These are phyloP conservation scores for Penicillium canescens DNA, from an alignment of 495 filamentous ascomycete species.

Conservation along the genomic window DNA sequence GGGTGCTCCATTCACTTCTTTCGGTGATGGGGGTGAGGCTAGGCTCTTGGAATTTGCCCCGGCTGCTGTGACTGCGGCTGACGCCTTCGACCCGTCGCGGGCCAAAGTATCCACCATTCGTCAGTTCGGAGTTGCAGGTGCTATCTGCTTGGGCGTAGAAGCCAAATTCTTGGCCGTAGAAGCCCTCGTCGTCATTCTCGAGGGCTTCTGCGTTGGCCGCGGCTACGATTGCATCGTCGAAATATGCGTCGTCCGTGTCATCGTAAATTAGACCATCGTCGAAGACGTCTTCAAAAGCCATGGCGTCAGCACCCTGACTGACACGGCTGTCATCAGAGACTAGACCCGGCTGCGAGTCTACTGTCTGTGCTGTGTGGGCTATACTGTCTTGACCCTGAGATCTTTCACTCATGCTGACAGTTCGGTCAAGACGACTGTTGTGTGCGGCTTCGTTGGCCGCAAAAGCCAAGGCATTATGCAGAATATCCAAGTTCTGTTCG, in stretches of 20 bases:
- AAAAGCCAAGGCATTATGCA: slow-evolving; percentile 79
- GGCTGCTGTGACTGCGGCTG: slow-evolving; percentile 65
- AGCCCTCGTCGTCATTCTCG: slow-evolving; percentile 86
- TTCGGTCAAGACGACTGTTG: slow-evolving; percentile 65
- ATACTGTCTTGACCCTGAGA: slow-evolving; percentile 40
- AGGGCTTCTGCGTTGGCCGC: slow-evolving; percentile 93
- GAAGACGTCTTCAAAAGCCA: slow-evolving; percentile 47
- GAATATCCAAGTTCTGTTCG: slow-evolving; percentile 64
- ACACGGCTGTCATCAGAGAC: slow-evolving; percentile 48
- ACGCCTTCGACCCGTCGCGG: slow-evolving; percentile 62
- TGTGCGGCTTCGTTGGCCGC: slow-evolving; percentile 73
- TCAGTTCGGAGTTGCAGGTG: slow-evolving; percentile 51
- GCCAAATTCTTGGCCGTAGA: slow-evolving; percentile 97
- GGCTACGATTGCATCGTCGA: slow-evolving; percentile 88
- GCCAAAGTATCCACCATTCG: slow-evolving; percentile 91
- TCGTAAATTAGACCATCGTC: slow-evolving; percentile 57
- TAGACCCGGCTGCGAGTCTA: slow-evolving; percentile 51
- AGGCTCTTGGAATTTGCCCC: slow-evolving; percentile 75
- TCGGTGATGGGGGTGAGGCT: slow-evolving; percentile 96
- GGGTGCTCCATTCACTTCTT: slow-evolving; percentile 90
- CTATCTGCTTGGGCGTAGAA: slow-evolving; percentile 78
- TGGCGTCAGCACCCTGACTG: slow-evolving; percentile 38
- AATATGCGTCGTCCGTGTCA: slow-evolving; percentile 62
- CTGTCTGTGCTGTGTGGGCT: slow-evolving; percentile 28
- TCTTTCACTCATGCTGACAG: slow-evolving; percentile 43